These are phyloP conservation scores for Peterozyma xylosa DNA, from an alignment of 805 yeast species.

Conservation along the genomic window DNA sequence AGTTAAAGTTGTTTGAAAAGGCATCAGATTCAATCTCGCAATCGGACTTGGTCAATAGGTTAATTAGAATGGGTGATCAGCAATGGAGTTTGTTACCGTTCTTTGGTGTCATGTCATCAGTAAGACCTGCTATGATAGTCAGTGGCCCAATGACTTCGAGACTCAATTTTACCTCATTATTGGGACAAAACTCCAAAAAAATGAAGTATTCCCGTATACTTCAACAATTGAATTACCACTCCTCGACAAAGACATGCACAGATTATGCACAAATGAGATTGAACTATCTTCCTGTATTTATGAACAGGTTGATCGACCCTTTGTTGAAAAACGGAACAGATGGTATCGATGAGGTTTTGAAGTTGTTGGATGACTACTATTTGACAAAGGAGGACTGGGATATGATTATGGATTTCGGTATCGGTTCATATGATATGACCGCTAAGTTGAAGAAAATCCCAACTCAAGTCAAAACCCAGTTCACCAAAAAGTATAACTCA, in stretches of 20 bases:
- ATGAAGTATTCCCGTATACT: conserved; percentile 71
- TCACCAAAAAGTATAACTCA: conserved; percentile 79
- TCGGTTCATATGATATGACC: conserved; percentile 47
- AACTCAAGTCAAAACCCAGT: conserved; percentile 73
- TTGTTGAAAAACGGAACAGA: conserved; percentile 46
- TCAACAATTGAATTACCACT: conserved; percentile 85
- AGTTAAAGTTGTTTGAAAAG: conserved; percentile 53
- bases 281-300: conserved; percentile 64
- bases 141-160: conserved; percentile 67
- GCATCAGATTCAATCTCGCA: conserved; percentile 88
- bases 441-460: conserved; percentile 52
- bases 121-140: conserved; percentile 67
- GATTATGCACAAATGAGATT: conserved; percentile 68
- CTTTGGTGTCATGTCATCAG: conserved; percentile 82
- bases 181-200: conserved; percentile 84
- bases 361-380: conserved; percentile 77
- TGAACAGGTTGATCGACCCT: conserved; percentile 51
- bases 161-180: conserved; percentile 74
- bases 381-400: conserved; percentile 93
- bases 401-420: conserved; percentile 70
- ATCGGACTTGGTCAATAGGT: conserved; percentile 73
- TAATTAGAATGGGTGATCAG: conserved; percentile 86
- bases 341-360: conserved; percentile 60
- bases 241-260: conserved; percentile 73
- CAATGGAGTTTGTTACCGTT: conserved; percentile 91